Percentiles rank a stretch among this genome's conserved stretches.
Conservation (phyloP, 164 flowering plant species). For the Pachysandra terminalis region DNA sequence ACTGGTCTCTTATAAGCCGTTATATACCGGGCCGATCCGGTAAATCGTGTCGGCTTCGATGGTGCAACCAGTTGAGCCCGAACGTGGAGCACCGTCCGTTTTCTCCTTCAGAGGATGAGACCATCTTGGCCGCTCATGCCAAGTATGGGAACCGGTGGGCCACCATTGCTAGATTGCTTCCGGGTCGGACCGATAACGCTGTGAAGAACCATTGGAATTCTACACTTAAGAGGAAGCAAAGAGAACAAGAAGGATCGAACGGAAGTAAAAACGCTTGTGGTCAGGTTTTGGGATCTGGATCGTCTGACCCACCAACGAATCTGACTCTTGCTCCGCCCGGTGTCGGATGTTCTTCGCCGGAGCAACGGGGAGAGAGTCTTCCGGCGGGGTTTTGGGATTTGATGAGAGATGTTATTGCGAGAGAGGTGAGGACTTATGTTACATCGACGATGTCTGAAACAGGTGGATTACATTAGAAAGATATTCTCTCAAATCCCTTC, state of each 20-base stretch:
- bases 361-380: background rate
- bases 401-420: background rate
- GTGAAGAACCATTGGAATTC: constrained; percentile 62
- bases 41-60: constrained; percentile 54
- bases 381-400: background rate
- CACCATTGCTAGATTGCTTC: constrained; percentile 38
- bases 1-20: constrained; percentile 50
- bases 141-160: constrained; percentile 52
- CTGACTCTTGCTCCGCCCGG: constrained; percentile 12
- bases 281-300: constrained; percentile 7
- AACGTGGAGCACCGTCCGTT: constrained; percentile 47
- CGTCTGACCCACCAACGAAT: constrained; percentile 2
- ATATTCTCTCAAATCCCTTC: no score
- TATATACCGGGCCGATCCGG: constrained; percentile 52
- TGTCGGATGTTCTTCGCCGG: background rate
- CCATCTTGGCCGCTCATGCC: constrained; percentile 35
- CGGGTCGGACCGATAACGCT: constrained; percentile 55
- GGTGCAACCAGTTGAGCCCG: constrained; percentile 63
- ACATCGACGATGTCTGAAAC: background rate
- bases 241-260: constrained; percentile 1
- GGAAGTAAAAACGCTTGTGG: constrained; percentile 4
- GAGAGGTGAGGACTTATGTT: background rate
- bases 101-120: constrained; percentile 42
- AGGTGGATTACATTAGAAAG: background rate
- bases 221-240: constrained; percentile 37